phyloP scores from a whole-genome alignment of 148 eudicot genomes.

The Rhododendron molle region DNA sequence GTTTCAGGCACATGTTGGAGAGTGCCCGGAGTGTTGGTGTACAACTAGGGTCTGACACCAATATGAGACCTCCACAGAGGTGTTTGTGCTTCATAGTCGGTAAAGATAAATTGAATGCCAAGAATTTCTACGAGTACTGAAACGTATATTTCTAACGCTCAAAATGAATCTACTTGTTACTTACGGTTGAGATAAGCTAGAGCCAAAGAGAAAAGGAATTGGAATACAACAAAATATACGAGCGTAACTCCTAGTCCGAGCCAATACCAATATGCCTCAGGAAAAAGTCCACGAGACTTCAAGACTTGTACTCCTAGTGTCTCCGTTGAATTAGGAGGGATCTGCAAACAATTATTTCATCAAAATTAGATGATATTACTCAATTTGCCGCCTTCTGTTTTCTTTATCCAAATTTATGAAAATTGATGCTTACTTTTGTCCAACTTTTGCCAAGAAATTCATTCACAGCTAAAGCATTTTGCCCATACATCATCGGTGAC shows the following conservation, averaged over 20 bases:
- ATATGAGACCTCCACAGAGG: neutral
- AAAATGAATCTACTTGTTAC: constrained; percentile 7
- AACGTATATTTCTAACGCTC: neutral
- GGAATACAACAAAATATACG: constrained; percentile 35
- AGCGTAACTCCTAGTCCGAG: constrained; percentile 38
- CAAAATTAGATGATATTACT: neutral
- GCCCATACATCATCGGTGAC: constrained; percentile 72
- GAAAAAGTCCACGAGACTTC: constrained; percentile 31
- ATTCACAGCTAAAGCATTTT: constrained; percentile 72
- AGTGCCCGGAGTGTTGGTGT: neutral
- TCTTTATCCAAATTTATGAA: neutral
- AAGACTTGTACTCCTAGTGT: constrained; percentile 29
- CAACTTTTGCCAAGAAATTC: constrained; percentile 84
- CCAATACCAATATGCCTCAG: constrained; percentile 48
- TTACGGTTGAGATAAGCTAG: constrained; percentile 42
- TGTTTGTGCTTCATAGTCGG: neutral
- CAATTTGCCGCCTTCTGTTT: neutral
- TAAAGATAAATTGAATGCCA: neutral
- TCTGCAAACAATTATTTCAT: constrained; percentile 19
- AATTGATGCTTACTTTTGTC: constrained; percentile 36
- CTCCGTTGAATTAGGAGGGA: constrained; percentile 18
- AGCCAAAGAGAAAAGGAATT: constrained; percentile 28
- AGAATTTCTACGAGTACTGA: neutral
- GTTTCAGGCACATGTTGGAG: neutral
- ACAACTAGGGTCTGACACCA: neutral